phyloP scores from a whole-genome alignment of 176 grass and related monocot species.

The Echinochloa phyllopogon region DNA sequence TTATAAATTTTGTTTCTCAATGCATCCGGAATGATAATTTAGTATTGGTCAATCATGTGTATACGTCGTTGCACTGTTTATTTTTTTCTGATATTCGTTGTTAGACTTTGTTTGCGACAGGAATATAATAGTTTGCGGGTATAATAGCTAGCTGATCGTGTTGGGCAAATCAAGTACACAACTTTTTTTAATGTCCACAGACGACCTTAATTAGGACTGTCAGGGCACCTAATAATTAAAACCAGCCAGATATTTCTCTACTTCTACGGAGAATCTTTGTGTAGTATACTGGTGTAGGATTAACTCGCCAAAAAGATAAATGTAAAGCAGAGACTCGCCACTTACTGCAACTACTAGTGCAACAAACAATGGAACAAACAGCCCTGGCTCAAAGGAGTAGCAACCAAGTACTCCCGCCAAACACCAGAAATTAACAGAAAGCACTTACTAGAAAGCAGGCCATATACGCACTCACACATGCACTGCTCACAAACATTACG shows the following conservation, averaged over 20 bases:
- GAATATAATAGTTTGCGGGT: background rate
- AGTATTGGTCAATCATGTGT: constrained; percentile 26
- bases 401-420: too few relatives aligned
- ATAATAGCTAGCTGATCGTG: background rate
- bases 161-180: background rate
- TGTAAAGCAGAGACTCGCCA: background rate
- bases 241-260: background rate
- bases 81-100: background rate
- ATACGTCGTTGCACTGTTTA: constrained; percentile 1
- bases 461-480: too few relatives aligned
- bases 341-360: background rate
- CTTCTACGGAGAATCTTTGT: too few relatives aligned
- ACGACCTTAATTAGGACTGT: background rate
- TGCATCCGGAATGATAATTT: background rate
- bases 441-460: too few relatives aligned
- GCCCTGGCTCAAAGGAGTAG: background rate
- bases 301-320: background rate
- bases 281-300: too few relatives aligned
- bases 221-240: background rate
- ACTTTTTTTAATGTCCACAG: background rate
- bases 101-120: background rate
- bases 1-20: background rate
- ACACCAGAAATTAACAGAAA: too few relatives aligned
- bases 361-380: background rate
- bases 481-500: too few relatives aligned